phyloP scores from a whole-genome alignment of 2,329 filamentous ascomycete genomes.

The Clonostachys rhizophaga region DNA sequence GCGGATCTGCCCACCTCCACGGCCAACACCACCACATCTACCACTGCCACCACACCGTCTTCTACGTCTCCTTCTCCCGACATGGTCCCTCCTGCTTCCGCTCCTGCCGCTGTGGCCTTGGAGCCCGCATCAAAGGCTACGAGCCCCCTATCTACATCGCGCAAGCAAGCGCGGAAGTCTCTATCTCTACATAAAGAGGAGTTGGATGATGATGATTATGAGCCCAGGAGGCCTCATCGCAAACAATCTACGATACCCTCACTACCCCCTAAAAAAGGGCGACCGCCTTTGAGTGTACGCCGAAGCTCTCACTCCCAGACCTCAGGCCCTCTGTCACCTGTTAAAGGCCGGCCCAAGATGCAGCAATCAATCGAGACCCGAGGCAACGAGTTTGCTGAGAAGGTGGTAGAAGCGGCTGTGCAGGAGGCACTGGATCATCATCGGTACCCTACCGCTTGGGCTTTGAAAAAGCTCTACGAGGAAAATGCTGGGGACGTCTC shows the following conservation, averaged over 20 bases:
- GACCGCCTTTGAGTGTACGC: constrained; percentile 1
- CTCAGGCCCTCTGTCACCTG: background rate
- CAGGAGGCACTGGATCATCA: constrained; percentile 51
- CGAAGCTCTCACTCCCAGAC: background rate
- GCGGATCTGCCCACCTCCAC: background rate
- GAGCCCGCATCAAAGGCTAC: background rate
- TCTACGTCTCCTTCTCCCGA: background rate
- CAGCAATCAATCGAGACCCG: background rate
- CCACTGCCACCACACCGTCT: background rate
- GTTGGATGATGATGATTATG: constrained; percentile 36
- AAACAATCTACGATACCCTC: constrained; percentile 12
- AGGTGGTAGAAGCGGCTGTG: constrained; percentile 52
- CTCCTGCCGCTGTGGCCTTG: background rate
- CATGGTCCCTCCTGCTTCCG: too few species aligned
- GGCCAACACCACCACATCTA: background rate
- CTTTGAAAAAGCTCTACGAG: constrained; percentile 55
- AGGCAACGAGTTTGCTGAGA: constrained; percentile 20
- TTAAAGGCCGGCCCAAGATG: too few species aligned
- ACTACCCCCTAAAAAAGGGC: constrained; percentile 1
- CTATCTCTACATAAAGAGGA: constrained; percentile 18
- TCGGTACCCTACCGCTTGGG: constrained; percentile 59
- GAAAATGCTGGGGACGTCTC: constrained; percentile 44
- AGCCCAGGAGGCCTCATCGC: constrained; percentile 25
- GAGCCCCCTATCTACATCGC: background rate
- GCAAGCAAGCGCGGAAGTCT: constrained; percentile 7